Evolutionary conservation across 208 protist species (phyloP).

Genomic region (Endotrypanum monterogeii): DNA sequence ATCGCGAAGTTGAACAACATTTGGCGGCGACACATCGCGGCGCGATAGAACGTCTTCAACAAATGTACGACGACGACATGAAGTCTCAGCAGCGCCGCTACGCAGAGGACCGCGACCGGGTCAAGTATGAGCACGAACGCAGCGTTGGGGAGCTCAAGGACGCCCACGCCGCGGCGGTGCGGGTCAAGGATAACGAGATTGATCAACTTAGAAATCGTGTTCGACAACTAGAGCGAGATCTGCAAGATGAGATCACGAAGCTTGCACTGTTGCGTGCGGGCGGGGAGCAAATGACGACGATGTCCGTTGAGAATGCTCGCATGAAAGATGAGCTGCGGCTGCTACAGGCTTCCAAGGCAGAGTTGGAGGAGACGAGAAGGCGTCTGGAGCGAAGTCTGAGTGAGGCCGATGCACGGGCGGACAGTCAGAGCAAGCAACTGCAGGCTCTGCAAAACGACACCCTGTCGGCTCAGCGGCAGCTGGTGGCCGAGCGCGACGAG

Average conservation of each 20-base stretch:
- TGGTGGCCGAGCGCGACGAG: constrained; percentile 47
- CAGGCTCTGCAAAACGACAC: constrained; percentile 55
- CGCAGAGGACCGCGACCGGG: constrained; percentile 60
- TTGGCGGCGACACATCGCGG: constrained; percentile 53
- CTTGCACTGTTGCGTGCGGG: constrained; percentile 24
- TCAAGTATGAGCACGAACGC: constrained; percentile 46
- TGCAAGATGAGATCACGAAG: constrained; percentile 56
- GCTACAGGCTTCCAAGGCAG: constrained; percentile 37
- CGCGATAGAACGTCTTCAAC: constrained; percentile 57
- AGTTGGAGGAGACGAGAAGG: constrained; percentile 43
- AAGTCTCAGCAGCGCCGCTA: constrained; percentile 46
- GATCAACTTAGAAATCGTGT: constrained; percentile 44
- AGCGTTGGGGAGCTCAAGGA: constrained; percentile 54
- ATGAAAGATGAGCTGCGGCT: constrained; percentile 65
- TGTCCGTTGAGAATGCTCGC: constrained; percentile 28
- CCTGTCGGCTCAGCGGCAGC: constrained; percentile 23
- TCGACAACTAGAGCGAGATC: constrained; percentile 45
- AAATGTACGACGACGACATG: constrained; percentile 82
- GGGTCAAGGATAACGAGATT: constrained; percentile 41
- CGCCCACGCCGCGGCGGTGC: constrained; percentile 42
- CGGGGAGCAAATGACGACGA: constrained; percentile 6
- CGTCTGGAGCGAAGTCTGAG: constrained; percentile 55
- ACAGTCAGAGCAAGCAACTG: constrained; percentile 45
- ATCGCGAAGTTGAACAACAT: constrained; percentile 36
- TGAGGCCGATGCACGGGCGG: constrained; percentile 44